Base-by-base conservation (phyloP, 345 rosid species). In the Ceriops decandra region DNA sequence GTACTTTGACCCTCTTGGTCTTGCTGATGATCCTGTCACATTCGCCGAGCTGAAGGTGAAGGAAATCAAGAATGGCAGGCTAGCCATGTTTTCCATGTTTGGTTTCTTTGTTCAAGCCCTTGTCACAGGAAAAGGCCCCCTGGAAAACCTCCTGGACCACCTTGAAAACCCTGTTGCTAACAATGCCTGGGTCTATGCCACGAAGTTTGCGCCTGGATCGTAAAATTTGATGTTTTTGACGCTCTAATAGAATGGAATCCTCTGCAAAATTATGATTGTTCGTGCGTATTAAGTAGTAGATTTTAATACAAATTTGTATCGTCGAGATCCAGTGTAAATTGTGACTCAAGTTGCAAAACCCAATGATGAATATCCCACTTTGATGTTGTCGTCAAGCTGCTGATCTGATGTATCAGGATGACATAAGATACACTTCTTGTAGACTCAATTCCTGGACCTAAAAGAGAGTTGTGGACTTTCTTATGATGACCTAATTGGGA, bases 21-120 rank as follows among this genome's bases (percentile, higher is more conserved):
- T 95, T 0, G 95, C 96, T 0, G 97, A 95, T 60, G 97, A 95
- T 60, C 96, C 99, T 0, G 82, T 72, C 22, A 84, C 96, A 0
- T 90, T 90, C 21, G 95, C 97, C 26, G 97, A 95, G 86, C 90
- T 93, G 69, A 93, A 93, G 83, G 99, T 95, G 42, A 93, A 93
- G 77, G 98, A 93, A 79, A 91, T 93, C 81, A 91, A 91, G 88
- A 91, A 93, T 54, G 98, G 96, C 26, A 76, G 98, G 68, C 77
- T 91, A 24, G 98, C 97, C 70, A 91, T 91, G 98, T 93, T 93
- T 86, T 87, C 98, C 60, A 93, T 93, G 98, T 93, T 93, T 65
- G 97, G 98, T 42, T 93, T 88, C 93, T 93, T 89, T 59, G 97
- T 93, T 54, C 97, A 93, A 79, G 97, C 97, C 64, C 89, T 91